Base-by-base conservation (phyloP, 2,329 filamentous ascomycete genomes). In the Magnaporthales sp. region DNA sequence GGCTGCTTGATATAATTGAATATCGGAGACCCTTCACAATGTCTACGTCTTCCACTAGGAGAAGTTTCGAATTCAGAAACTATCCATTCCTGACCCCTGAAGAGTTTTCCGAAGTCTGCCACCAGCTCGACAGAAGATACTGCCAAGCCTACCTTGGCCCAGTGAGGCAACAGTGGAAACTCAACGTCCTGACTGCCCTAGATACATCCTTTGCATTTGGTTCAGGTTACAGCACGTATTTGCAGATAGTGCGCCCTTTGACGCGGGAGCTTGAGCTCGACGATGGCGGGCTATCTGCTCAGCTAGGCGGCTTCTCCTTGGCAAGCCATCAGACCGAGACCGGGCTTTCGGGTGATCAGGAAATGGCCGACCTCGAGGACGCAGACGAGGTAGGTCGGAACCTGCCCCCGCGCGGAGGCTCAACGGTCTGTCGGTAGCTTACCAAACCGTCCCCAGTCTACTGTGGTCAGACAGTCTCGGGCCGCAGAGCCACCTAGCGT, bases 61-160 rank as follows among this genome's bases (percentile, higher is more conserved):
- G 58, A 30, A 67, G 74, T 22, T 74, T 75, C 15, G 79, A 78
- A 13, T 83, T 86, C 72, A 71, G 75, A 67, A 77, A 81, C 64
- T 92, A 89, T 73, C 89, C 89, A 7, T 85, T 83, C 67, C 81
- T 92, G 30, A 83, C 77, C 11, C 72, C 77, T 11, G 81, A 86
- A 56, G 89, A 91, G 73, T 92, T 92, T 70, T 77, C 84, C 66
- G 82, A 86, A 72, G 85, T 83, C 66, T 91, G 89, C 75, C 84
- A 89, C 71, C 79, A 84, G 66, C 80, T 89, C 26, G 86, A 89
- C 69, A 79, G 82, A 51, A 80, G 75, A 68, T 89, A 89, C 74
- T 80, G 83, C 67, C 83, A 80, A 73, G 86, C 83, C 66, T 86
- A 78, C 38, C 78, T 88, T 3, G 88, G 86, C 2, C 79, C 81